Evolutionary conservation across 2,329 filamentous ascomycete genomes (phyloP), one percentile per base, ranked within the genome.

Genomic region (Alternaria sp.): DNA sequence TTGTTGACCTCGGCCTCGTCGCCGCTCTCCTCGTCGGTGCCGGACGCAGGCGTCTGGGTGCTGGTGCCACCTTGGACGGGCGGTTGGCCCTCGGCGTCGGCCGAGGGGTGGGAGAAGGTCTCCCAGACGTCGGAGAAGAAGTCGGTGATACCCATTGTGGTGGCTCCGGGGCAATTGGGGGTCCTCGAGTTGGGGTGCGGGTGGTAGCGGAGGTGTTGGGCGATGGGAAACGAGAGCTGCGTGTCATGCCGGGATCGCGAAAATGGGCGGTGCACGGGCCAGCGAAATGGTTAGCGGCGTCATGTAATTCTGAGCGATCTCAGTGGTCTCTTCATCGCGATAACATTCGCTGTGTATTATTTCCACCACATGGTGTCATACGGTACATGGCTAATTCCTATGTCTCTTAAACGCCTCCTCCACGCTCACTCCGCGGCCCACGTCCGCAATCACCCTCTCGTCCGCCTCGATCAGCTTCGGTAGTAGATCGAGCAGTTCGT

Each of bases 351-450:
- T 9, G 2, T 30, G 25, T 45, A 7, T 32, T 30, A 0, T 4
- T 47, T n/a, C 6, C n/a, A n/a, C n/a, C n/a, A n/a, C n/a, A n/a
- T n/a, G n/a, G n/a, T n/a, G n/a, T n/a, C n/a, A n/a, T n/a, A n/a
- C n/a, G n/a, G n/a, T n/a, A n/a, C n/a, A n/a, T n/a, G n/a, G n/a
- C 66, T 74, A 69, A 56, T 50, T 66, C 30, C 79, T 74, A 67
- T 90, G 86, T 59, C 82, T 85, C 75, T 85, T 84, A 72, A 93
- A 92, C 3, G 90, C 89, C 65, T 91, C 89, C 58, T 86, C 83
- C 17, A 92, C 88, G 19, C 83, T 86, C 71, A 86, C 83, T 9
- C 91, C 90, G 40, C 82, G 80, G 51, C 83, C 77, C n/a, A 93
- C 89, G 68, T 90, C 90, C 50, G 85, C 83, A 76, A 81, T 70